Conservation (phyloP, 176 grass and related monocot species). For the Oropetium thomaeum region DNA sequence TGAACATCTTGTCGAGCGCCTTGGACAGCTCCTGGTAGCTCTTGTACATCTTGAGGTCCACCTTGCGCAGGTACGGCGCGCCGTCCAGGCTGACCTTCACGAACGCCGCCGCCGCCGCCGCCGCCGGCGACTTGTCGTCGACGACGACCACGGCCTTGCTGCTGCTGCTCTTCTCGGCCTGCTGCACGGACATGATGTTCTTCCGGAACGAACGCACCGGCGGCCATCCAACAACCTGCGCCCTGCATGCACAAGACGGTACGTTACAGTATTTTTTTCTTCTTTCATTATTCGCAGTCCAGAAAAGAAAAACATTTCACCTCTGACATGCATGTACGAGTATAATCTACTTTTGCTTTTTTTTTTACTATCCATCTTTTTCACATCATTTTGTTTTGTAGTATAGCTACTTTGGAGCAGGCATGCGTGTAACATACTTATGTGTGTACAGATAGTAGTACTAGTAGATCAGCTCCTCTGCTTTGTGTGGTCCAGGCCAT, state of each 20-base stretch:
- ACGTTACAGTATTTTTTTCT: neutral
- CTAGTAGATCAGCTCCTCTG: slow-evolving; percentile 7
- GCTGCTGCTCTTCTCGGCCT: slow-evolving; percentile 42
- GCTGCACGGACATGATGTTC: slow-evolving; percentile 77
- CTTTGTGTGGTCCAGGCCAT: slow-evolving; percentile 26
- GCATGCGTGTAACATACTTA: neutral
- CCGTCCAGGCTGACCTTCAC: slow-evolving; percentile 99
- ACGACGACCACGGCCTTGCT: slow-evolving; percentile 33
- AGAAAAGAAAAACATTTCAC: neutral
- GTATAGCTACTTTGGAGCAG: neutral
- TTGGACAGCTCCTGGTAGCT: slow-evolving; percentile 91
- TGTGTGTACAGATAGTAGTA: neutral
- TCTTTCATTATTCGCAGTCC: no score
- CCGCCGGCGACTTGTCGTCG: slow-evolving; percentile 33
- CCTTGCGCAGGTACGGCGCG: slow-evolving; percentile 85
- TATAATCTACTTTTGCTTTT: neutral
- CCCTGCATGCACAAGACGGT: slow-evolving; percentile 33
- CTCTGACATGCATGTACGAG: neutral
- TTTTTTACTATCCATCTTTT: neutral
- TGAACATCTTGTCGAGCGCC: slow-evolving; percentile 93
- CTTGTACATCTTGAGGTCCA: slow-evolving; percentile 85
- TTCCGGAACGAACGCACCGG: slow-evolving; percentile 94
- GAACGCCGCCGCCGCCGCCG: slow-evolving; percentile 26
- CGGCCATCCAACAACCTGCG: slow-evolving; percentile 91
- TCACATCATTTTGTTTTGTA: neutral